phyloP scores from a whole-genome alignment of 2,329 filamentous ascomycete genomes.

The Alternaria longipes region DNA sequence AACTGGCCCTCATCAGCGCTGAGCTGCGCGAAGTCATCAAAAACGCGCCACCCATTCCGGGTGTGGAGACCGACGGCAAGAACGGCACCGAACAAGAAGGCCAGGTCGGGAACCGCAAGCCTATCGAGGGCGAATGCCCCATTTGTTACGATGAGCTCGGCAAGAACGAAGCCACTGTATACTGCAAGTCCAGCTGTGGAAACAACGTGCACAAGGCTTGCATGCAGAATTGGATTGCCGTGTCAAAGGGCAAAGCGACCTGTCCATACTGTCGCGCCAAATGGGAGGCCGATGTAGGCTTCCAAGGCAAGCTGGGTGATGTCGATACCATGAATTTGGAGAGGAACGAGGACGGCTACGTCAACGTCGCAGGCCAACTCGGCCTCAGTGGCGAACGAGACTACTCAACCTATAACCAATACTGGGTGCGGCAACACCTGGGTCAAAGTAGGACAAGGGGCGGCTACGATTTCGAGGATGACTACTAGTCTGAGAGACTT shows the following conservation, averaged over 20 bases:
- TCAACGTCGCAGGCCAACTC: conserved; percentile 69
- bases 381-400: conserved; percentile 63
- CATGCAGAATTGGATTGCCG: conserved; percentile 62
- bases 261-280: conserved; percentile 69
- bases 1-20: conserved; percentile 66
- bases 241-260: conserved; percentile 55
- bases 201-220: conserved; percentile 70
- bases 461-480: conserved; percentile 1
- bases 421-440: conserved; percentile 33
- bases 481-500: background rate
- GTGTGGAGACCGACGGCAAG: conserved; percentile 45
- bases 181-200: conserved; percentile 68
- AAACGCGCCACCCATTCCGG: conserved; percentile 61
- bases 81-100: conserved; percentile 35
- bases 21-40: conserved; percentile 67
- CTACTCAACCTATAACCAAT: conserved; percentile 39
- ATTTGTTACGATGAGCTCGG: conserved; percentile 60
- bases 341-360: conserved; percentile 63
- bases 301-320: conserved; percentile 49
- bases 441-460: conserved; percentile 13
- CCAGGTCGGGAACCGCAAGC: conserved; percentile 62
- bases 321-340: conserved; percentile 56
- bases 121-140: conserved; percentile 69
- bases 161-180: conserved; percentile 52
- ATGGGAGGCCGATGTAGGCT: conserved; percentile 61